Percentiles rank a stretch among this genome's conserved stretches.
Evolutionary conservation across 2,329 filamentous ascomycete genomes (phyloP).

Genomic region (Epichloe brachyelytri): DNA sequence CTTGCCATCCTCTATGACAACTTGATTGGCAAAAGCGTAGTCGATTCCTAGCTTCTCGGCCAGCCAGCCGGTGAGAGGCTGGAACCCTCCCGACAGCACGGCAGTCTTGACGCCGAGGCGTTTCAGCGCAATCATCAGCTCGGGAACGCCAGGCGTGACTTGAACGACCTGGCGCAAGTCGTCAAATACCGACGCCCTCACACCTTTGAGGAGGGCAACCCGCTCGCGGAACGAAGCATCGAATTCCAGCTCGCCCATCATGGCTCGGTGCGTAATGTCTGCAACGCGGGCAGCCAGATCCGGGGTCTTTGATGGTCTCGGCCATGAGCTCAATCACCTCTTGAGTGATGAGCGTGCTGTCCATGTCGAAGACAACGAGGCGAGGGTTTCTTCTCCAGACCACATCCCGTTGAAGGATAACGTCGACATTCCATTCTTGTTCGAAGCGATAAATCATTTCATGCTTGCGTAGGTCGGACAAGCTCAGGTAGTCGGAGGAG

Average conservation of each 20-base stretch:
- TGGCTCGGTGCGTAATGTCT: conserved; percentile 81
- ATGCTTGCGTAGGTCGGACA: conserved; percentile 63
- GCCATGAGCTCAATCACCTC: conserved; percentile 97
- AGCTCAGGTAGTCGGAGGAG: conserved; percentile 47
- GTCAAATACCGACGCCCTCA: conserved; percentile 67
- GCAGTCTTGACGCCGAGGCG: conserved; percentile 74
- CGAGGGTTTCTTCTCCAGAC: conserved; percentile 70
- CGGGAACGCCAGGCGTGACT: conserved; percentile 67
- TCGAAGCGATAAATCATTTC: conserved; percentile 76
- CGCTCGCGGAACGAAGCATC: conserved; percentile 69
- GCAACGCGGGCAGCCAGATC: conserved; percentile 74
- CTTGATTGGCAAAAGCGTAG: conserved; percentile 79
- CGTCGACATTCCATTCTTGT: conserved; percentile 79
- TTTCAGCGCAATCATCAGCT: conserved; percentile 63
- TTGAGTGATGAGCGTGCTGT: conserved; percentile 91
- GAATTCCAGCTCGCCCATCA: conserved; percentile 94
- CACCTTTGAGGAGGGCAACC: conserved; percentile 67
- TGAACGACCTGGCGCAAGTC: conserved; percentile 62
- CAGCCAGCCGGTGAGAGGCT: conserved; percentile 78
- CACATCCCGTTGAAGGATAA: conserved; percentile 60
- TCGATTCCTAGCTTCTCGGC: conserved; percentile 71
- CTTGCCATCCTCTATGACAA: conserved; percentile 46
- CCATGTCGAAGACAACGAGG: conserved; percentile 95
- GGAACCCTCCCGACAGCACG: conserved; percentile 85
- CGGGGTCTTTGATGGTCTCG: conserved; percentile 53